Evolutionary conservation across 2,329 filamentous ascomycete species (phyloP).

Genomic region (Lachnellula subtilissima): DNA sequence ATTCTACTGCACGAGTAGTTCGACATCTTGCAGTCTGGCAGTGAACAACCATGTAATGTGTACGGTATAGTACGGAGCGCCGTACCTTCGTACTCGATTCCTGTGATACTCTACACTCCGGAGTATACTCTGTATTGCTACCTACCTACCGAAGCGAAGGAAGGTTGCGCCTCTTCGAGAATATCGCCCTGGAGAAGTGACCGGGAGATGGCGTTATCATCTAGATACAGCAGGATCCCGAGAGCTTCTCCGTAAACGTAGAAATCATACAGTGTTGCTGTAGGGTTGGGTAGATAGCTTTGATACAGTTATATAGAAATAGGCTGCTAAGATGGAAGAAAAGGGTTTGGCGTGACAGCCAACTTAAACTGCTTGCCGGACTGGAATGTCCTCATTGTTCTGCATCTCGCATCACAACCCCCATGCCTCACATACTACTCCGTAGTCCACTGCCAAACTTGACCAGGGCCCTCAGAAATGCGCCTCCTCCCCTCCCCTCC

Average conservation of each 20-base stretch:
- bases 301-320: too few species aligned
- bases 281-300: too few species aligned
- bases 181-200: not conserved
- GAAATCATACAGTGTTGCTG: too few species aligned
- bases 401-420: constrained; percentile 9
- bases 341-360: too few species aligned
- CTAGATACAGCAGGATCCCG: not conserved
- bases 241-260: not conserved
- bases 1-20: not conserved
- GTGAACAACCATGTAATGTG: too few species aligned
- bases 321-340: too few species aligned
- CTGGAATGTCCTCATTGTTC: not conserved
- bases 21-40: not conserved
- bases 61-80: too few species aligned
- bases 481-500: not conserved
- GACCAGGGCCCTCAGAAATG: not conserved
- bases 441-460: not conserved
- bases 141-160: not conserved
- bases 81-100: not conserved
- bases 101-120: not conserved
- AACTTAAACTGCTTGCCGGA: not conserved
- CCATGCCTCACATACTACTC: not conserved
- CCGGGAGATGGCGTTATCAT: not conserved
- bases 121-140: not conserved
- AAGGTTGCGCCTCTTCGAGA: not conserved